Conservation (phyloP, 2,329 filamentous ascomycete species). For the Trichoderma endophyticum region DNA sequence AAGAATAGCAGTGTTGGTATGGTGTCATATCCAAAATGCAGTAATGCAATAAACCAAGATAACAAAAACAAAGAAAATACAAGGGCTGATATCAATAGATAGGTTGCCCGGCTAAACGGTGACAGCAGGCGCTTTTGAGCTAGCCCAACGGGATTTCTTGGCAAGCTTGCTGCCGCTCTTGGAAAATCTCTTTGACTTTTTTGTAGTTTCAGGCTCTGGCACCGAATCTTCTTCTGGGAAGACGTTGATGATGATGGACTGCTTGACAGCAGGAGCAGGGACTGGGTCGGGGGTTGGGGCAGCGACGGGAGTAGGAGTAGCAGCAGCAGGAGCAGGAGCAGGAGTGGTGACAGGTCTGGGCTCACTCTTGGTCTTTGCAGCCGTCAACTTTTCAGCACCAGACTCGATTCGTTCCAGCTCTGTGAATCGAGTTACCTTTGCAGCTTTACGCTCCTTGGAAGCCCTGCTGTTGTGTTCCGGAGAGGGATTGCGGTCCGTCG, state of each 20-base stretch:
- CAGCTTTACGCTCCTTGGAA: slow-evolving; percentile 23
- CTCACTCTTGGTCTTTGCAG: neutral
- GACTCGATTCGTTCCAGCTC: slow-evolving; percentile 34
- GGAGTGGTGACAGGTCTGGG: neutral
- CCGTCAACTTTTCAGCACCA: slow-evolving; percentile 21
- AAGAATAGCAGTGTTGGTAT: neutral
- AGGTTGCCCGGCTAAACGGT: slow-evolving; percentile 14
- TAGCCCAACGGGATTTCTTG: slow-evolving; percentile 27
- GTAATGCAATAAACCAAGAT: neutral
- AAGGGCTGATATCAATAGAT: neutral
- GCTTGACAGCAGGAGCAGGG: neutral
- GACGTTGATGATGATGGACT: slow-evolving; percentile 24
- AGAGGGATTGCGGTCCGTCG: slow-evolving; percentile 14
- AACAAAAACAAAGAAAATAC: neutral
- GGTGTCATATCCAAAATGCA: neutral
- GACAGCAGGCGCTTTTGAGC: slow-evolving; percentile 23
- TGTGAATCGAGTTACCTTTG: slow-evolving; percentile 28
- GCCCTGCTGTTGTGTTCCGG: slow-evolving; percentile 5
- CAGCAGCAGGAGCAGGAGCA: slow-evolving; percentile 17
- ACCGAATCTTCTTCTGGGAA: slow-evolving; percentile 24
- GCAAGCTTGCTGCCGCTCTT: slow-evolving; percentile 29
- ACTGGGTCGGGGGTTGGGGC: neutral
- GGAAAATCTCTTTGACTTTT: slow-evolving; percentile 30
- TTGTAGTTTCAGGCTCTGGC: slow-evolving; percentile 20
- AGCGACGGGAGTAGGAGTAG: neutral